Conservation (phyloP, 2,329 filamentous ascomycete species). For the Penicillium carneum region DNA sequence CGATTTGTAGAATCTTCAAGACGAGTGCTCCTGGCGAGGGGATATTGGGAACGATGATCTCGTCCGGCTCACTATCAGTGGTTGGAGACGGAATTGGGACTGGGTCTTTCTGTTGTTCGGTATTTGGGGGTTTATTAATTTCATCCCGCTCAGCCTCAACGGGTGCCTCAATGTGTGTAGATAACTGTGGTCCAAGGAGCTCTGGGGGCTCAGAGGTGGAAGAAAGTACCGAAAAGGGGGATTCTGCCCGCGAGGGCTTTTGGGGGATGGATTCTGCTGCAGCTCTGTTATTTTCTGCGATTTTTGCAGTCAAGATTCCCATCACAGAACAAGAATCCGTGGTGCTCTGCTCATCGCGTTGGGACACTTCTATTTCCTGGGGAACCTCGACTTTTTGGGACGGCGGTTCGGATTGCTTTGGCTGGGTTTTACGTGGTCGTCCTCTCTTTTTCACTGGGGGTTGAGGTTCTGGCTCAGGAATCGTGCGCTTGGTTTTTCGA, state of each 20-base stretch:
- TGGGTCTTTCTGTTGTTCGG: slow-evolving; percentile 7
- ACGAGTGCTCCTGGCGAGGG: slow-evolving; percentile 40
- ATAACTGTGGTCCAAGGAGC: background rate
- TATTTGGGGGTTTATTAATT: background rate
- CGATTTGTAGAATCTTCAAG: slow-evolving; percentile 48
- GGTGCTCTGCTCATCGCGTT: background rate
- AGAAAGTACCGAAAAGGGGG: background rate
- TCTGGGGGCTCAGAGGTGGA: background rate
- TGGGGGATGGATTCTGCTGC: background rate
- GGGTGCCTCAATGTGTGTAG: background rate
- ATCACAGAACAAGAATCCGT: background rate
- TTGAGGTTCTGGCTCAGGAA: slow-evolving; percentile 22
- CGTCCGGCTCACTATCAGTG: slow-evolving; percentile 12
- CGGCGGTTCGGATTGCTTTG: background rate
- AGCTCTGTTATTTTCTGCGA: background rate
- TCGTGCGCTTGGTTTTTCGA: slow-evolving; percentile 24
- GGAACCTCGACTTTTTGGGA: background rate
- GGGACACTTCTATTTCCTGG: background rate
- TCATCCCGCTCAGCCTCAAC: background rate
- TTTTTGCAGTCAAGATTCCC: slow-evolving; percentile 3
- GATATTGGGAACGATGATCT: slow-evolving; percentile 43
- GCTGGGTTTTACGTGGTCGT: slow-evolving; percentile 13
- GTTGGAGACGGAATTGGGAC: background rate
- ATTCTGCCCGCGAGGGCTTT: background rate
- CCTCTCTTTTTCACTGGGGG: slow-evolving; percentile 31